A percentile compares a stretch with the other conserved stretches of the same genome.
These are phyloP conservation scores for Leccinum truebloodii DNA, from an alignment of 768 basidiomycete species.

Conservation along the genomic window DNA sequence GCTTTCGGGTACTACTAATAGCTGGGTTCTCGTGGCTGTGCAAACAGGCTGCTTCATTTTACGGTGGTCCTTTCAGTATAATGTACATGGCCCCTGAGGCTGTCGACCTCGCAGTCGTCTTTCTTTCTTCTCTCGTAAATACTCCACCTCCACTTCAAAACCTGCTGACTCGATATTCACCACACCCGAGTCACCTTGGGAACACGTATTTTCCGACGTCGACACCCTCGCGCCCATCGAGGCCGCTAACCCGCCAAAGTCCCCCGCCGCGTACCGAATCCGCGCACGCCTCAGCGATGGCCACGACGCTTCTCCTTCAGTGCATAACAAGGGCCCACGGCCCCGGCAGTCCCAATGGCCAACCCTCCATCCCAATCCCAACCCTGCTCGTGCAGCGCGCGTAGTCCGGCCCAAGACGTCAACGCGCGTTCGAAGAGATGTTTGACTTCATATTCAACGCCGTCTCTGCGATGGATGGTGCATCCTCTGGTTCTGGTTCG, in stretches of 20 bases:
- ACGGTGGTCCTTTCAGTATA: too few species aligned
- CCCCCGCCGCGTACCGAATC: slow-evolving; percentile 15
- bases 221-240: slow-evolving; percentile 31
- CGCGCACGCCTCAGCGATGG: slow-evolving; percentile 14
- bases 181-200: slow-evolving; percentile 45
- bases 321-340: background rate
- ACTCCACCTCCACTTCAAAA: background rate
- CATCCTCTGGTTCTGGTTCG: slow-evolving; percentile 1
- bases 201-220: slow-evolving; percentile 53
- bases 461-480: slow-evolving; percentile 36
- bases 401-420: slow-evolving; percentile 19
- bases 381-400: slow-evolving; percentile 8
- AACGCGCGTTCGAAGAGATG: slow-evolving; percentile 70
- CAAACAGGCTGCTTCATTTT: too few species aligned
- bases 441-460: slow-evolving; percentile 70
- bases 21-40: too few species aligned
- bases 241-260: slow-evolving; percentile 6
- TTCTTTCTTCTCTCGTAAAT: slow-evolving; percentile 1
- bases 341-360: too few species aligned
- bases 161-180: slow-evolving; percentile 36
- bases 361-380: background rate
- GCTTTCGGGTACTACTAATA: too few species aligned
- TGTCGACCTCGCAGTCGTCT: slow-evolving; percentile 13
- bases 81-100: slow-evolving; percentile 18
- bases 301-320: background rate